Base-by-base conservation (phyloP, 2,329 filamentous ascomycete species). In the Aspergillus ibericus region DNA sequence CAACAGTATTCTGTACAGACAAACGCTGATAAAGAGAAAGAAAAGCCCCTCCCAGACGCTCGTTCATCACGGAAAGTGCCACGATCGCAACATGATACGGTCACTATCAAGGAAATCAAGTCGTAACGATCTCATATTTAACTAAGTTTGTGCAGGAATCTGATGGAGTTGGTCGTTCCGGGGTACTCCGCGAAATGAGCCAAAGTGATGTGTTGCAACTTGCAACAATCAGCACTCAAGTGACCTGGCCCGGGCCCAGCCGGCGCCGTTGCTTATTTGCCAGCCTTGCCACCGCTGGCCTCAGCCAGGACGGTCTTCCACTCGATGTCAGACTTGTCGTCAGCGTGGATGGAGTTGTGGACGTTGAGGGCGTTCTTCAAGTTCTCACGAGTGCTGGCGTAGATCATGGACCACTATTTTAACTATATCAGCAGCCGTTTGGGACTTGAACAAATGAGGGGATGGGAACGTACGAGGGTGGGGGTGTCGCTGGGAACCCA, bases 301-400 rank as follows among this genome's bases (percentile, higher is more conserved):
- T 76, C 74, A 36, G 61, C 55, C 59, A 77, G 67, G 53, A 77
- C 64, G 56, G 66, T 62, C 68, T 75, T 75, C 75, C 75, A 78
- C 64, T 77, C 76, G 59, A 78, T 75, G 35, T 78, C 76, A 49
- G 59, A 56, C 64, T 74, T 74, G 69, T 76, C 72, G 57, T 78
- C 76, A 40, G 76, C 76, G 64, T 77, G 75, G 66, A 77, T 73
- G 63, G 72, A 75, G 63, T 57, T 68, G 62, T 66, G 64, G 56
- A 77, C 73, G 70, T 78, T 80, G 44, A 82, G 74, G 16, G 79
- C 77, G 62, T 77, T 79, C 73, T 81, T 81, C 63, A 82, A 66
- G 58, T 72, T 72, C 68, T 81, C 78, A 55, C 77, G 76, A 50
- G 77, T 81, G 64, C 77, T 79, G 65, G 80, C 79, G 71, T 82